A percentile compares a stretch with the other conserved stretches of the same genome.
phyloP scores from a whole-genome alignment of 208 protist species.

The Porcisia deanei region DNA sequence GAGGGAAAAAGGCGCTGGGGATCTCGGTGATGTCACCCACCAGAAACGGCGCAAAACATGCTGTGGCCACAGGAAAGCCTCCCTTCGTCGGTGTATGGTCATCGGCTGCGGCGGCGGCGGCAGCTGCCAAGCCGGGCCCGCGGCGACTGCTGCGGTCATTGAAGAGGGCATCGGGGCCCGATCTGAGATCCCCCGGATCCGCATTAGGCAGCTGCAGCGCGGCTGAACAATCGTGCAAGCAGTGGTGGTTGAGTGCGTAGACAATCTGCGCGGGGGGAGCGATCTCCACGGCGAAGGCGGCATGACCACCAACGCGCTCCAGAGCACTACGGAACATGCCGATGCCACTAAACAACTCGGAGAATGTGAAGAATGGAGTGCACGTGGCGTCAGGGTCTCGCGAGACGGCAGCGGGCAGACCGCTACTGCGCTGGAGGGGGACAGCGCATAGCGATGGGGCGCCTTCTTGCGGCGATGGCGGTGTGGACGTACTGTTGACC shows the following conservation, averaged over 20 bases:
- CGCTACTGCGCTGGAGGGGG: background rate
- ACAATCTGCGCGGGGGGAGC: slow-evolving; percentile 40
- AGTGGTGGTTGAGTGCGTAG: slow-evolving; percentile 62
- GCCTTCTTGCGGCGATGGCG: background rate
- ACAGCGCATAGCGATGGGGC: background rate
- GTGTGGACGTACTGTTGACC: background rate
- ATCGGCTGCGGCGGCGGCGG: slow-evolving; percentile 2
- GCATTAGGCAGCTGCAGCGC: slow-evolving; percentile 22
- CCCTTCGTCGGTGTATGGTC: background rate
- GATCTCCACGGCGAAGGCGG: slow-evolving; percentile 73
- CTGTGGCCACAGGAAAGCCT: background rate
- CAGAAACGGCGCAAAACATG: slow-evolving; percentile 18
- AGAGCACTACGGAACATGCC: slow-evolving; percentile 83
- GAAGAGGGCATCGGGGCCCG: background rate
- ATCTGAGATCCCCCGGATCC: background rate
- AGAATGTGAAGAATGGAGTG: slow-evolving; percentile 58
- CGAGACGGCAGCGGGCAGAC: background rate
- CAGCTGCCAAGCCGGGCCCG: background rate
- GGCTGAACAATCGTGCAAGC: slow-evolving; percentile 19
- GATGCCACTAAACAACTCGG: slow-evolving; percentile 90
- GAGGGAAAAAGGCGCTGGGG: slow-evolving; percentile 51
- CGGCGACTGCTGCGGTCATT: background rate
- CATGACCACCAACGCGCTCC: slow-evolving; percentile 51
- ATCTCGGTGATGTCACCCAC: slow-evolving; percentile 75
- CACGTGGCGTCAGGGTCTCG: background rate